Conservation (phyloP, 2,329 filamentous ascomycete species). For the Xylaria arbuscula region DNA sequence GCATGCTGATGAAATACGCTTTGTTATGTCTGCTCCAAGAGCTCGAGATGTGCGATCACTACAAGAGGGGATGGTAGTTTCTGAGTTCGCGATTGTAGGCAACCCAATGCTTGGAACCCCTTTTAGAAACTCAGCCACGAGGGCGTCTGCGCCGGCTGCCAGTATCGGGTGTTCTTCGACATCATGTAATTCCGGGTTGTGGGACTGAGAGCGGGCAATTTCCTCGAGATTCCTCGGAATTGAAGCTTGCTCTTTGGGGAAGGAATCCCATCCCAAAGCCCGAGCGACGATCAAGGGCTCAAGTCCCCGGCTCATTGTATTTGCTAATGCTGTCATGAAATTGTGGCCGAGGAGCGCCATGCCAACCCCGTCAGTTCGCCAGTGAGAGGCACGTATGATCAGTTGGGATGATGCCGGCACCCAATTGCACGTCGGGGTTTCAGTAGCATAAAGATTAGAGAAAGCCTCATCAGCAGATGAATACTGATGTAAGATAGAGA, state of each 20-base stretch:
- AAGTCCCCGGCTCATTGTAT: neutral
- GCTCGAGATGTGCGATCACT: neutral
- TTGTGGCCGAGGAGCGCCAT: neutral
- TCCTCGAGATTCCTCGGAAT: neutral
- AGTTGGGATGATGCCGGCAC: neutral
- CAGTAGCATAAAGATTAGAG: neutral
- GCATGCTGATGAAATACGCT: neutral
- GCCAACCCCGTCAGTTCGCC: neutral
- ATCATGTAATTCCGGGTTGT: neutral
- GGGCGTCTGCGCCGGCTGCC: neutral
- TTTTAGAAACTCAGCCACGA: neutral
- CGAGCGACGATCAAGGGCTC: no score
- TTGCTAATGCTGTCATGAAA: neutral
- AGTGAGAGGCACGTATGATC: neutral
- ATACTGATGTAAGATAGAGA: neutral
- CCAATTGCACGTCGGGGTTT: neutral
- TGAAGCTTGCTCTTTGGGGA: neutral
- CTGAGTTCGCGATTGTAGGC: neutral
- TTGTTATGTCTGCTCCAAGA: neutral
- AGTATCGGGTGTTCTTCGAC: neutral
- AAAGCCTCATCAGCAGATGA: neutral
- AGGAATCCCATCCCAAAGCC: neutral
- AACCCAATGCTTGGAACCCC: neutral
- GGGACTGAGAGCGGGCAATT: neutral
- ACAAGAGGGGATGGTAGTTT: neutral